Conservation (phyloP, 257 asterid genomes). For the Sherardia arvensis region DNA sequence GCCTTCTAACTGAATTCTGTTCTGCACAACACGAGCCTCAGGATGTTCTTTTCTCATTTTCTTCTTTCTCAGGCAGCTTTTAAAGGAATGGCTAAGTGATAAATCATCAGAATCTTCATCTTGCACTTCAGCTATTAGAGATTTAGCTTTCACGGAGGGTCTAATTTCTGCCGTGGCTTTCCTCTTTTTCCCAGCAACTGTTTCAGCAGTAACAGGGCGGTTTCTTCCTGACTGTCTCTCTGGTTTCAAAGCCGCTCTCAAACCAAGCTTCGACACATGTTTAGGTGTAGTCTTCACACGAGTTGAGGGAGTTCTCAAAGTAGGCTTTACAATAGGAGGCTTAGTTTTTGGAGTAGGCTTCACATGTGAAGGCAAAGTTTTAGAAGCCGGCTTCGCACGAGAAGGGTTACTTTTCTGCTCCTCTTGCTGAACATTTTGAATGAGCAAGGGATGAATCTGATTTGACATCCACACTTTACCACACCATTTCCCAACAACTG, state of each 20-base stretch:
- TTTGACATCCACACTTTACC: slow-evolving; percentile 96
- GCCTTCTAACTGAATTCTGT: slow-evolving; percentile 18
- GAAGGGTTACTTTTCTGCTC: slow-evolving; percentile 21
- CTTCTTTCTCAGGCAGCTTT: slow-evolving; percentile 35
- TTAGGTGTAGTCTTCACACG: slow-evolving; percentile 18
- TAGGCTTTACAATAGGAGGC: slow-evolving; percentile 23
- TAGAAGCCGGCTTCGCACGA: slow-evolving; percentile 15
- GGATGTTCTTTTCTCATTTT: slow-evolving; percentile 26
- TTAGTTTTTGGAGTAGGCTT: slow-evolving; percentile 19
- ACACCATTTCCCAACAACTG: slow-evolving; percentile 97
- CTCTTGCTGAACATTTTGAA: slow-evolving; percentile 39
- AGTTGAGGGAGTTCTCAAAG: slow-evolving; percentile 7
- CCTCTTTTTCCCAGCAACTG: slow-evolving; percentile 36
- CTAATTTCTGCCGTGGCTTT: slow-evolving; percentile 27
- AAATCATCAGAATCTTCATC: slow-evolving; percentile 16
- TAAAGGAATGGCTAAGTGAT: slow-evolving; percentile 19
- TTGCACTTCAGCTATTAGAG: slow-evolving; percentile 20
- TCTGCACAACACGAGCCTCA: slow-evolving; percentile 26
- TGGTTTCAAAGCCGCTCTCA: slow-evolving; percentile 22
- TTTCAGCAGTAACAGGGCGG: slow-evolving; percentile 22
- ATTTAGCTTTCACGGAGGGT: slow-evolving; percentile 24
- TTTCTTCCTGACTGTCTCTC: slow-evolving; percentile 33
- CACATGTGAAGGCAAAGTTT: slow-evolving; percentile 11
- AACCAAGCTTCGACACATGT: neutral
- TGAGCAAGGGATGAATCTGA: slow-evolving; percentile 80